phyloP scores from a whole-genome alignment of 2,329 filamentous ascomycete species.

The Cladorrhinum sp. region DNA sequence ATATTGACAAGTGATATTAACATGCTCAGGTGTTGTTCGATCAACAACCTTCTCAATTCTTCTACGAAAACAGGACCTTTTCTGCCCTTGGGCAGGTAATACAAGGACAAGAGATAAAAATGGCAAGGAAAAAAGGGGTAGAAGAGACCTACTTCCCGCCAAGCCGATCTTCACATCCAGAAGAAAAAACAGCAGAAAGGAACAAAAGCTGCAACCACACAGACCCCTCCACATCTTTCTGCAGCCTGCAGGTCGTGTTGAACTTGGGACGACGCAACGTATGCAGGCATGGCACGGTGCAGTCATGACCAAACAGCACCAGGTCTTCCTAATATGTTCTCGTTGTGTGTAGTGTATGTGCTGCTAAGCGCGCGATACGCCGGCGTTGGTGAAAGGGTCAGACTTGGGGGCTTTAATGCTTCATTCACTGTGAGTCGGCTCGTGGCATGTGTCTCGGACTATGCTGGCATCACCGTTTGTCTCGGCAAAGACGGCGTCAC shows the following conservation, averaged over 20 bases:
- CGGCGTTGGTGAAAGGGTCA: background rate
- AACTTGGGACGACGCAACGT: background rate
- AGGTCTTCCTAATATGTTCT: background rate
- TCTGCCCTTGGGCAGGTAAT: background rate
- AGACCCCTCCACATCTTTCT: background rate
- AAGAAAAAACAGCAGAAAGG: background rate
- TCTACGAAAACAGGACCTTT: background rate
- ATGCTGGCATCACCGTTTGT: background rate
- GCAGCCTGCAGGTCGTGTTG: background rate
- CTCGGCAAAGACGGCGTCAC: background rate
- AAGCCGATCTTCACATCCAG: constrained; percentile 6
- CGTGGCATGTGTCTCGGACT: background rate
- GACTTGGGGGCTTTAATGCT: too few relatives aligned
- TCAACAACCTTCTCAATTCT: background rate
- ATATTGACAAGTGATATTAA: too few relatives aligned
- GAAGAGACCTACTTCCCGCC: background rate
- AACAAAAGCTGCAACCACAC: constrained; percentile 2
- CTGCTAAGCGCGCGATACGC: constrained; percentile 1
- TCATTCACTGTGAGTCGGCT: too few relatives aligned
- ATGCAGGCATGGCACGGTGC: background rate
- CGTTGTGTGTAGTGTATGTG: too few relatives aligned
- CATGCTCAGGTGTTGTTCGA: too few relatives aligned
- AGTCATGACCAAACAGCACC: background rate
- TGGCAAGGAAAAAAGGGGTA: background rate
- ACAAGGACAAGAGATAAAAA: background rate